These are phyloP conservation scores for Coniochaeta ligniaria DNA, from an alignment of 2,329 filamentous ascomycete species.

Conservation along the genomic window DNA sequence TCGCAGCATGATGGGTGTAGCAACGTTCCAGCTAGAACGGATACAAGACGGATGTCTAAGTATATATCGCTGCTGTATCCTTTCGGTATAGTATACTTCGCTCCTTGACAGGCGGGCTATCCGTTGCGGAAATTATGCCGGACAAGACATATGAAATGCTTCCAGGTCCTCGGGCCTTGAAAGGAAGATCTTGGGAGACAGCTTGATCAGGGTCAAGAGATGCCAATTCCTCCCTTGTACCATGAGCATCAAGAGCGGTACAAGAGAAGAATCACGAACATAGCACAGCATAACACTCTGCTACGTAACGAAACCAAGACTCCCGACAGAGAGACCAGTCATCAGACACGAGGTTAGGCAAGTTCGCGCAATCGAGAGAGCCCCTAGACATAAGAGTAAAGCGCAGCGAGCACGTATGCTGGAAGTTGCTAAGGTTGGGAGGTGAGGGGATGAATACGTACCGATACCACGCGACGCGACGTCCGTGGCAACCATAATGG, in stretches of 20 bases:
- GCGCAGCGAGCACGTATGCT: constrained; percentile 60
- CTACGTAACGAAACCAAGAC: constrained; percentile 81
- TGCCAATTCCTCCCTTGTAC: constrained; percentile 61
- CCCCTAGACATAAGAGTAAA: constrained; percentile 90
- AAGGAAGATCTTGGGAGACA: constrained; percentile 51
- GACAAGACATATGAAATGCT: constrained; percentile 40
- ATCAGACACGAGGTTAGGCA: constrained; percentile 77
- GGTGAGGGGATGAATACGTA: constrained; percentile 69
- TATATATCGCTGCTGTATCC: constrained; percentile 39
- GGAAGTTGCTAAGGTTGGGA: constrained; percentile 41
- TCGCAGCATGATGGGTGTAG: constrained; percentile 47
- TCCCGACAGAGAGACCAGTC: constrained; percentile 72
- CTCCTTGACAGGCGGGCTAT: constrained; percentile 53
- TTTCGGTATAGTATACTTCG: constrained; percentile 35
- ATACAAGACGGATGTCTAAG: constrained; percentile 32
- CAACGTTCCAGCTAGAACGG: constrained; percentile 54
- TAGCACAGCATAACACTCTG: constrained; percentile 48
- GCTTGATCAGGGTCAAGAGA: constrained; percentile 73
- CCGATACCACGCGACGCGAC: constrained; percentile 99
- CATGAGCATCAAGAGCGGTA: constrained; percentile 49
- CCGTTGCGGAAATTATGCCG: constrained; percentile 49
- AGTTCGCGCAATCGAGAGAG: constrained; percentile 82
- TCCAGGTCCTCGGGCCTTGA: constrained; percentile 47
- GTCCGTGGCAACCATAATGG: constrained; percentile 99
- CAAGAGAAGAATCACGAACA: constrained; percentile 72